Base-by-base conservation (phyloP, 23 red algal species). In the Gracilariopsis chorda region DNA sequence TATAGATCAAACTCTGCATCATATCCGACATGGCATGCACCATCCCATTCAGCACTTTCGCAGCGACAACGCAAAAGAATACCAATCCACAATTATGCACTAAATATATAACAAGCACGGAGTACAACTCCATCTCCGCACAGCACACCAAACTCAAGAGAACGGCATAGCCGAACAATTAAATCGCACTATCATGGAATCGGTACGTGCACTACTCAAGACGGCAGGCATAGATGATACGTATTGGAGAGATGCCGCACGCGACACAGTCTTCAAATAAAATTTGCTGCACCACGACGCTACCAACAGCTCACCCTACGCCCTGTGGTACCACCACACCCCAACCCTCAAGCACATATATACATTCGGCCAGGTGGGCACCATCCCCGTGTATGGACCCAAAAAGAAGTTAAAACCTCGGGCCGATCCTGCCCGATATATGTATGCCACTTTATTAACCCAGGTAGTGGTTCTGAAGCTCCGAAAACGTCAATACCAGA, bases 161-260 rank as follows among this genome's bases (percentile, higher is more conserved):
- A 87, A 87, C 2, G 30, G 63, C 27, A 13, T 55, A 8, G 83
- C 63, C 41, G 83, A 87, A 65, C 21, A 61, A 32, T 19, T 87
- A 2, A 87, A 87, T 61, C 64, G 83, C 1, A 75, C 34, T 13
- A 45, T 87, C 8, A 48, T 44, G 60, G 58, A 87, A 2, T 20
- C 23, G 16, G 57, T 55, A 4, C 52, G 79, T 0, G 3, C 52
- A 32, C 1, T 42, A 13, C 1, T 67, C 1, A 9, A 30, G 0
- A 39, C 51, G 2, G 78, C 52, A 2, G 11, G 24, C 2, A 6
- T 48, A n/a, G n/a, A n/a, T 16, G 52, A 45, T 35, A 1, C 30
- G 0, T 45, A 42, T 21, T 87, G 83, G 83, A 39, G 25, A 27
- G 59, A 51, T 7, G 63, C 83, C 13, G 46, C n/a, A n/a, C n/a